Evolutionary conservation across 2,329 filamentous ascomycete genomes (phyloP).

Genomic region (Xylariaceae sp.): DNA sequence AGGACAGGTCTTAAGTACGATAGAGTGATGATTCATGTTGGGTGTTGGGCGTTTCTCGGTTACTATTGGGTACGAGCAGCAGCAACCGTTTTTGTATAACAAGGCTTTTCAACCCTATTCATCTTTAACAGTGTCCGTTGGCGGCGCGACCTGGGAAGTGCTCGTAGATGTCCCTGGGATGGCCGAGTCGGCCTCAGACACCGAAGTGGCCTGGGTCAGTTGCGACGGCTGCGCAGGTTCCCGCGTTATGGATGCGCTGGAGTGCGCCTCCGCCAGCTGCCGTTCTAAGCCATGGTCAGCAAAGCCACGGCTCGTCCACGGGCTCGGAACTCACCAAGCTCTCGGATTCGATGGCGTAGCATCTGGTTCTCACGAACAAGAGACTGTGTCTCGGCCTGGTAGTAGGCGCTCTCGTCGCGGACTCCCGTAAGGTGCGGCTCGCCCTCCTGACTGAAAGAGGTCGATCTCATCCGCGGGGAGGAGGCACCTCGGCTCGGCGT

Average conservation of each 20-base stretch:
- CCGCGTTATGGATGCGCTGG: slow-evolving; percentile 28
- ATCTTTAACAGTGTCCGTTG: slow-evolving; percentile 15
- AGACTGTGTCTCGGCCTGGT: slow-evolving; percentile 75
- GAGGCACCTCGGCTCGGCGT: slow-evolving; percentile 49
- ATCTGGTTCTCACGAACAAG: slow-evolving; percentile 75
- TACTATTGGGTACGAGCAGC: no score
- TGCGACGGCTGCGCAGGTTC: slow-evolving; percentile 44
- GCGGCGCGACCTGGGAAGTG: slow-evolving; percentile 7
- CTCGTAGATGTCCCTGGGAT: slow-evolving; percentile 4
- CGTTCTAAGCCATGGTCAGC: slow-evolving; percentile 33
- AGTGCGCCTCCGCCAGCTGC: slow-evolving; percentile 39
- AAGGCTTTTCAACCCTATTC: no score
- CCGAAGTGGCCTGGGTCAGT: slow-evolving; percentile 38
- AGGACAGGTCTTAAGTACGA: no score
- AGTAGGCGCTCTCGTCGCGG: slow-evolving; percentile 69
- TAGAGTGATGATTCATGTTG: no score
- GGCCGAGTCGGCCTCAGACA: slow-evolving; percentile 31
- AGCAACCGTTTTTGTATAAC: no score
- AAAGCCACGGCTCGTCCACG: background rate
- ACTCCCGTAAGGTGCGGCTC: slow-evolving; percentile 54
- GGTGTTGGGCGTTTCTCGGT: no score
- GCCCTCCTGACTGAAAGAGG: slow-evolving; percentile 52
- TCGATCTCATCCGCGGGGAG: slow-evolving; percentile 48
- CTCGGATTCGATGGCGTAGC: slow-evolving; percentile 65
- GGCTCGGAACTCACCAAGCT: slow-evolving; percentile 47